Base-by-base conservation (phyloP, 2,329 filamentous ascomycete genomes). In the Trichoderma hamatum region DNA sequence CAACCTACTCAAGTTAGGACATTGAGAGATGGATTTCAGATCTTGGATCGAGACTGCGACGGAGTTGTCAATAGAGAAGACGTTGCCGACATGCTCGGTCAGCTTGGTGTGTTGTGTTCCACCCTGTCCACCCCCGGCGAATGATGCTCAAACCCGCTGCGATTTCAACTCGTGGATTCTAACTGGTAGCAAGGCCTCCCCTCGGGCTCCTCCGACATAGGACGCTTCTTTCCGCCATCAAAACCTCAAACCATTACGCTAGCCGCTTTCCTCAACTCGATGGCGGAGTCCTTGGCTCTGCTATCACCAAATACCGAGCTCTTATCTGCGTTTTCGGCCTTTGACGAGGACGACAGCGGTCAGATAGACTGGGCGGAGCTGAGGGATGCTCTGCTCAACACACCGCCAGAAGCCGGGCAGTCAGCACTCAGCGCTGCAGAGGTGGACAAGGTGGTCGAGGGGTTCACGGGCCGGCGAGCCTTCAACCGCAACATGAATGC, bases 321-420 rank as follows among this genome's bases (percentile, higher is more conserved):
- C 11, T 83, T 93, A 24, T 95, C 94, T 1, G 96, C 96, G 0
- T 95, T 99, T 73, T 93, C 93, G 2, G 96, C 96, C 0, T 98
- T 98, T 77, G 96, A 99, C 76, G 92, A 97, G 71, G 94, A 97
- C 72, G 96, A 99, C 78, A 96, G 92, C 75, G 96, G 96, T 3
- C 94, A 97, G 79, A 89, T 98, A 49, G 94, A 98, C 76, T 82
- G 97, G 24, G 86, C 83, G 0, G 93, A 97, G 79, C 81, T 99
- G 71, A 89, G 92, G 56, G 92, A 96, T 73, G 93, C 95, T 0
- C 79, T 99, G 55, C 80, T 97, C 51, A 88, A 94, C 72, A 97
- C 94, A 0, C 89, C 89, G 0, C 92, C 93, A 0, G 93, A 97
- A 73, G 84, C 87, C 0, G 92, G 92, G 21, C 86, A 88, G 78